Conservation (phyloP, 2,329 filamentous ascomycete species). For the Pezicula rhizophila region DNA sequence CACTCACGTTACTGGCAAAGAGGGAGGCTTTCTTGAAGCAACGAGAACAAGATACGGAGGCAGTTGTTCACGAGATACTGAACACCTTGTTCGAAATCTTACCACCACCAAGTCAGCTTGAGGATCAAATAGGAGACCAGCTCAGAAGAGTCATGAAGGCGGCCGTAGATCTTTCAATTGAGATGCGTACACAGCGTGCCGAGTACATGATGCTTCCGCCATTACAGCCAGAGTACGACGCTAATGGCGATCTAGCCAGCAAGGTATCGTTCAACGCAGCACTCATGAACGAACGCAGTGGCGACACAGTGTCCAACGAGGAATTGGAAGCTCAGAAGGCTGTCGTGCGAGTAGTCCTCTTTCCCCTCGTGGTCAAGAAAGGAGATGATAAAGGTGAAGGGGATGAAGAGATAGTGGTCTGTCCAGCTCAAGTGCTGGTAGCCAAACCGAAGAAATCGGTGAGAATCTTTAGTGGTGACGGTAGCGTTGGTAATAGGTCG, state of each 20-base stretch:
- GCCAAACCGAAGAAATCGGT: slow-evolving; percentile 37
- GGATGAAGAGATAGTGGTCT: slow-evolving; percentile 92
- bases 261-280: slow-evolving; percentile 88
- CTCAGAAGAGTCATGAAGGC: slow-evolving; percentile 81
- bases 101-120: slow-evolving; percentile 76
- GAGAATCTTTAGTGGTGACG: slow-evolving; percentile 17
- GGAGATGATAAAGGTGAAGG: slow-evolving; percentile 82
- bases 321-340: slow-evolving; percentile 71
- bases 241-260: slow-evolving; percentile 79
- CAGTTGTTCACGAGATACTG: slow-evolving; percentile 88
- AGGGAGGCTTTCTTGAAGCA: slow-evolving; percentile 75
- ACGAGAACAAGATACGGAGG: slow-evolving; percentile 84
- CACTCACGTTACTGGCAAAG: slow-evolving; percentile 79
- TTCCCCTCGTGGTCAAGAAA: slow-evolving; percentile 94
- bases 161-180: slow-evolving; percentile 84
- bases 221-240: slow-evolving; percentile 89
- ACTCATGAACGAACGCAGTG: slow-evolving; percentile 89
- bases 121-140: slow-evolving; percentile 75
- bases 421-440: slow-evolving; percentile 87
- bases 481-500: slow-evolving; percentile 13
- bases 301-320: slow-evolving; percentile 62
- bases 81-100: slow-evolving; percentile 77
- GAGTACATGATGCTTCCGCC: slow-evolving; percentile 99
- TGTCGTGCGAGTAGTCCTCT: slow-evolving; percentile 85
- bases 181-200: slow-evolving; percentile 94